Base-by-base conservation (phyloP, 306 rosid genomes). In the Trifolium subterraneum region DNA sequence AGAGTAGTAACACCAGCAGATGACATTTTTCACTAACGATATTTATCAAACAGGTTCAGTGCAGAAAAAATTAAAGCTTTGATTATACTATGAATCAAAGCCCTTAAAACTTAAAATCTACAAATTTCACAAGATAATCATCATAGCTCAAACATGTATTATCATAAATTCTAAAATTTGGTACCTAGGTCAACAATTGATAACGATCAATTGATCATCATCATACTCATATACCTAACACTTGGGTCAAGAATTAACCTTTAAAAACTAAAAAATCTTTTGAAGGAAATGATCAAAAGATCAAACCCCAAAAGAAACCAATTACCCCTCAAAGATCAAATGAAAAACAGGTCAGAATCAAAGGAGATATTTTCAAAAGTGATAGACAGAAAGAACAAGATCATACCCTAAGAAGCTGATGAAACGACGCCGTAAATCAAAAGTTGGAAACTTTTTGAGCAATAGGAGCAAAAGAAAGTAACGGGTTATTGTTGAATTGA, bases 1-100 rank as follows among this genome's bases (percentile, higher is more conserved):
- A 92, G 91, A 39, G 80, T 73, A 74, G 81, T 50, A 33, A 92
- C 81, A 81, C 92, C 94, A 4, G 96, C 87, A 1, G 96, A 88
- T 68, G 94, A 84, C 98, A 92, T 92, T 79, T 79, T 80, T 84
- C 72, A 61, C 74, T 33, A 47, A 35, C 18, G 50, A 48, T 10
- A 36, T 71, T 11, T 75, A 27, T 50, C 3, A 45, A 64, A 60
- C 18, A 60, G 22, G 8, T 25, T 16, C 0, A 35, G 31, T 8
- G 29, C 33, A 67, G 54, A 62, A 29, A 62, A 27, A 15, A 50
- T n/a, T 56, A 79, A 44, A 22, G 8, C 62, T 56, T 22, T 5
- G 8, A 4, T 56, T 55, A 45, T n/a, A 76, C 65, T 68, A 52
- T 70, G 33, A 38, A 64, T 6, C 16, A 64, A 64, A 60, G 6